Evolutionary conservation across 495 filamentous ascomycete species (phyloP), one percentile per base, ranked within the genome.

Genomic region (Parmelia sp.): DNA sequence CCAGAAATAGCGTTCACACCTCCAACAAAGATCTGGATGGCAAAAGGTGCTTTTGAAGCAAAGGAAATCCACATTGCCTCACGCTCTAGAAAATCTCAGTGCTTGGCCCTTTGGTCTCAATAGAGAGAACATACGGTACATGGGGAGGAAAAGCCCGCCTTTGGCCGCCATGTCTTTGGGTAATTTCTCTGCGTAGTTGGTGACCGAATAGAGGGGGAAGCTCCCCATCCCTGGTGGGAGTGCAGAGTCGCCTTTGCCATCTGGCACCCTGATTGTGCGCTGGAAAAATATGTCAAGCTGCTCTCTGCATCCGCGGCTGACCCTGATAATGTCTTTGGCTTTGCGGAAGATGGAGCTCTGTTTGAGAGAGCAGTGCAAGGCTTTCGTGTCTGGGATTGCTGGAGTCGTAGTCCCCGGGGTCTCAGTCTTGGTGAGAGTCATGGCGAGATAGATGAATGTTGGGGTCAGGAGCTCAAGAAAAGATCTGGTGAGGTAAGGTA

Each of bases 31-130:
- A 83, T 68, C 59, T 76, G 76, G 49, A 83, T 69, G 2, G 78
- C 77, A 63, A 80, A 82, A 0, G 65, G 71, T 0, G 42, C 1
- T 3, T 35, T 21, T 15, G 73, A 61, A 0, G 31, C 8, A 59
- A 82, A 77, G 0, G 70, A 68, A 63, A 83, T 74, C 78, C 78
- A 80, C 74, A 81, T 75, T 0, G 79, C 78, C 60, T 81, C 79
- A 27, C 71, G 74, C 64, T 78, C 63, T 69, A 33, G 1, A 8
- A 5, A 3, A 10, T n/a, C 17, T 62, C 4, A 61, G 14, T 25
- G 9, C 25, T 29, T 14, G n/a, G 23, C 37, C 40, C 33, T 44
- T 57, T 23, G n/a, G 51, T 61, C 35, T 14, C 0, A 2, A 11
- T 23, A 33, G 37, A 25, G 4, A 6, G 8, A 39, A 68, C 68